Evolutionary conservation across 768 basidiomycete species (phyloP), one percentile per base, ranked within the genome.

Genomic region (Lactifluus rugatus): DNA sequence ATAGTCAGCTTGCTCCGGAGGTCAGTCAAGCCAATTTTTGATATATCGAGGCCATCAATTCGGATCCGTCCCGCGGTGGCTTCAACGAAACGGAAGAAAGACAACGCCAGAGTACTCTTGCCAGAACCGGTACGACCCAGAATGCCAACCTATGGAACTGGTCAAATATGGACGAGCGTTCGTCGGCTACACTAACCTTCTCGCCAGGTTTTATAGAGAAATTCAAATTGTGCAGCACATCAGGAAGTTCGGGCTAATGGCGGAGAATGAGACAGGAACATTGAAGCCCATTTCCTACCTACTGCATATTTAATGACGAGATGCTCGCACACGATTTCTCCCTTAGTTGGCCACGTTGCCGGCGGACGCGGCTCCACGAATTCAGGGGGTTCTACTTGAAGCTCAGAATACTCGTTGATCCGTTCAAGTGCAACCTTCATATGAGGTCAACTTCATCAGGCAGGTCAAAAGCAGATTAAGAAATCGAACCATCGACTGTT

Each of bases 51-150:
- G n/a, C 76, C 87, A 67, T 93, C 92, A 37, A 94, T 76, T 4
- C 81, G 45, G 53, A 93, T 92, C 7, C 75, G 75, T 6, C 91
- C 91, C 64, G 84, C 76, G 0, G 81, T 82, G 1, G 91, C 83
- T 66, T 94, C 90, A n/a, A 94, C 89, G 67, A 92, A 89, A 23
- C 88, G 81, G 81, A 94, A 92, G 73, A 93, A 88, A 8, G 86
- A 87, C 13, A 93, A 74, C 0, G 89, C 89, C 13, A 89, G 75
- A 1, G 89, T 90, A 64, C 85, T 87, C 73, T 91, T 91, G 34
- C 89, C 88, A 8, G 69, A 73, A 17, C 70, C 84, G 0, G 85
- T 87, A 58, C 85, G 74, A 46, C 85, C 87, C 1, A 87, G 73
- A 56, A 87, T 83, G 21, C 87, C 87, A 53, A 88, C 68, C 84